Base-by-base conservation (phyloP, 1,284 basidiomycete species). In the Ganoderma lingzhi region DNA sequence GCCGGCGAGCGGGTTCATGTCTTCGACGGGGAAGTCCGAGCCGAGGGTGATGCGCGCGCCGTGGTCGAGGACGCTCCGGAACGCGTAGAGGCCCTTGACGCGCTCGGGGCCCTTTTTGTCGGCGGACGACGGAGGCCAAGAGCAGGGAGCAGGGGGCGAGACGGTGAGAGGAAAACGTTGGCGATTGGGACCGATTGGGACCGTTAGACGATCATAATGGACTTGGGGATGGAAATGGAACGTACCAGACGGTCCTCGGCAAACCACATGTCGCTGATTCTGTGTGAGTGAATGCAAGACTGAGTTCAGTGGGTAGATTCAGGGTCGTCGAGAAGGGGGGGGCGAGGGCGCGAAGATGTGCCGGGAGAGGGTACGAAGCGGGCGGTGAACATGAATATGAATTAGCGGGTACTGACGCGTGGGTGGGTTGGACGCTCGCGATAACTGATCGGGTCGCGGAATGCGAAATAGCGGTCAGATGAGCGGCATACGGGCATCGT, bases 11-110 rank as follows among this genome's bases (percentile, higher is more conserved):
- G 93, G 93, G 75, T 93, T 93, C 80, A 93, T 85, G 60, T 85
- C 83, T 77, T 96, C 96, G 39, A 98, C 96, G 1, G 96, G 96
- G 74, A 94, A 95, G 80, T 98, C 96, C 0, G 94, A 95, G 19
- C 96, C 96, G 17, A 97, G 81, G 30, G 89, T 85, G 67, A 92
- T 87, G 67, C 87, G 84, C 28, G 88, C 89, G 61, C 88, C 89
- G 69, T 84, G 85, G 74, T 90, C 86, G 30, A 91, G 78, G 48
- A 93, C 83, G 70, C 88, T 88, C 35, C 91, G 89, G 87, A 96
- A 97, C 0, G 96, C 94, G 76, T 98, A 98, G 1, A 97, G 87
- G 8, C 90, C 88, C 76, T 92, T 93, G 55, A 96, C 88, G 64
- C 96, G 89, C 74, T 95, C 93, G 19, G 92, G 87, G 5, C 96